These are phyloP conservation scores for Astragalus glycyphyllos DNA, from an alignment of 306 rosid species.

Conservation along the genomic window DNA sequence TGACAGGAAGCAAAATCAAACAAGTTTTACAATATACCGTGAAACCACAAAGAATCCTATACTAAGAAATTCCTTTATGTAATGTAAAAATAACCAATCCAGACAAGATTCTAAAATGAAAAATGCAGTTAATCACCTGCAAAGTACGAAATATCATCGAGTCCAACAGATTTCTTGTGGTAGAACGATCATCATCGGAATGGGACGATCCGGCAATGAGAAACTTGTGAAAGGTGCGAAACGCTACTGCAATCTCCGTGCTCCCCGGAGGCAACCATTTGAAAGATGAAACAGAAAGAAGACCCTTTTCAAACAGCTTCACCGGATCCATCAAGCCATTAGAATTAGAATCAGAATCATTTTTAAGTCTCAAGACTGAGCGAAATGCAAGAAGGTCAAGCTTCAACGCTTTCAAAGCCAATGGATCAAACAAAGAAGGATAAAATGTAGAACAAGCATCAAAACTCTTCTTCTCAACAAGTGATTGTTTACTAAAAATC, in stretches of 20 bases:
- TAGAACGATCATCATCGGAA: conserved; percentile 64
- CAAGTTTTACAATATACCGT: not conserved
- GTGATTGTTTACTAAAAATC: conserved; percentile 47
- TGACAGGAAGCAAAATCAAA: not conserved
- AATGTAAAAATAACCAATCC: conserved; percentile 19
- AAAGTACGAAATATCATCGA: conserved; percentile 63
- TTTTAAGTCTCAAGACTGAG: conserved; percentile 51
- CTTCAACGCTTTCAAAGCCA: conserved; percentile 88
- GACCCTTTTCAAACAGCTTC: conserved; percentile 75
- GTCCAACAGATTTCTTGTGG: conserved; percentile 66
- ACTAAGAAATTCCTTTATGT: not conserved
- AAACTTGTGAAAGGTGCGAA: conserved; percentile 78
- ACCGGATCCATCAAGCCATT: conserved; percentile 48
- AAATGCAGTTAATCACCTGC: conserved; percentile 58
- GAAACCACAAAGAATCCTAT: conserved; percentile 19
- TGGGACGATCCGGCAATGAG: conserved; percentile 81
- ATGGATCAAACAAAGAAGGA: conserved; percentile 84
- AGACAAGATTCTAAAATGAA: conserved; percentile 1
- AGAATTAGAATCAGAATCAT: conserved; percentile 45
- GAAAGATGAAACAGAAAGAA: conserved; percentile 83
- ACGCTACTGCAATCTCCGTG: conserved; percentile 78
- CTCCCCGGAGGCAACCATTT: conserved; percentile 89
- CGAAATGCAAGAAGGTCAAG: conserved; percentile 87
- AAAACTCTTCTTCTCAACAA: conserved; percentile 52
- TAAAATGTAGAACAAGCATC: conserved; percentile 58